Evolutionary conservation across 108 stramenopile genomes (phyloP).

Genomic region (Conticribra guillardii): DNA sequence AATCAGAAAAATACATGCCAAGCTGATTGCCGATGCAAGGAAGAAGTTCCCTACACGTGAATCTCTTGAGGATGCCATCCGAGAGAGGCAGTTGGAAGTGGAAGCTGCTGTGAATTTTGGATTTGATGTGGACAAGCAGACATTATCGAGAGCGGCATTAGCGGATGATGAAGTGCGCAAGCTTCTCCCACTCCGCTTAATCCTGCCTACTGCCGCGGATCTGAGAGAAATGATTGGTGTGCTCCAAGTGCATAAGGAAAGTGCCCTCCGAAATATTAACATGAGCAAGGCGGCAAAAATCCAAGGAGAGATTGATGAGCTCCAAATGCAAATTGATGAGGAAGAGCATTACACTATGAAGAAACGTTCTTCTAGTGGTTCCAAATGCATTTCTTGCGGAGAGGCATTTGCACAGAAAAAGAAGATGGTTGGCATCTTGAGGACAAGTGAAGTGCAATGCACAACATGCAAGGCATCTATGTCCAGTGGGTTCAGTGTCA

Average conservation of each 20-base stretch:
- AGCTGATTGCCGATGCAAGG: slow-evolving; percentile 41
- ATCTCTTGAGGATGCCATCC: slow-evolving; percentile 46
- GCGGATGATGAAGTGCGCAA: slow-evolving; percentile 57
- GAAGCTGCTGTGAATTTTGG: slow-evolving; percentile 43
- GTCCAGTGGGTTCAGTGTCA: not conserved
- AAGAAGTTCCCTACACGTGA: slow-evolving; percentile 47
- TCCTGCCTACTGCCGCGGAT: slow-evolving; percentile 41
- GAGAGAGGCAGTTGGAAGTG: slow-evolving; percentile 34
- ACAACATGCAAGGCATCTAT: slow-evolving; percentile 8
- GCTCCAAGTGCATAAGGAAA: slow-evolving; percentile 51
- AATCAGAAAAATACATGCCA: slow-evolving; percentile 32
- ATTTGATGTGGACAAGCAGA: slow-evolving; percentile 49
- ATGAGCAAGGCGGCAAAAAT: slow-evolving; percentile 21
- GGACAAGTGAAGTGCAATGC: slow-evolving; percentile 32
- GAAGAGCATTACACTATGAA: slow-evolving; percentile 34
- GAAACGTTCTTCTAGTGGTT: slow-evolving; percentile 5
- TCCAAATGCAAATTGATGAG: slow-evolving; percentile 36
- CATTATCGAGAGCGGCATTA: slow-evolving; percentile 45
- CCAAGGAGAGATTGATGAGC: slow-evolving; percentile 47
- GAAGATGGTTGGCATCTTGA: slow-evolving; percentile 48
- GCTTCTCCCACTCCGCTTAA: slow-evolving; percentile 49
- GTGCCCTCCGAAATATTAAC: slow-evolving; percentile 26
- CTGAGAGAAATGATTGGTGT: slow-evolving; percentile 42
- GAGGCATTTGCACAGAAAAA: slow-evolving; percentile 19
- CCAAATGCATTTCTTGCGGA: slow-evolving; percentile 34